These are phyloP conservation scores for Penicillium angulare DNA, from an alignment of 495 filamentous ascomycete genomes.

Conservation along the genomic window DNA sequence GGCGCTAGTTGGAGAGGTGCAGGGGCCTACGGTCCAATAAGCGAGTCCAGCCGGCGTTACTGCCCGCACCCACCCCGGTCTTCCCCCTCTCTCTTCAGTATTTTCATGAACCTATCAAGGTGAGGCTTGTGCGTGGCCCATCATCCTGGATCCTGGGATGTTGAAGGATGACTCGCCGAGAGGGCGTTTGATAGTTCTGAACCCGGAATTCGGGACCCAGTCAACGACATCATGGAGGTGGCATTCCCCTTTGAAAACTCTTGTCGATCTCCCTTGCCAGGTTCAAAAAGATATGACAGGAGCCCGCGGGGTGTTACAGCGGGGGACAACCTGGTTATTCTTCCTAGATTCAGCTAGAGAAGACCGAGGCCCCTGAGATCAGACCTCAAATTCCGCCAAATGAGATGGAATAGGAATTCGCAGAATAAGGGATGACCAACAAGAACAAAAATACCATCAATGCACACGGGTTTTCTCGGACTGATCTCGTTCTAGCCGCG, in stretches of 20 bases:
- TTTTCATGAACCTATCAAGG: slow-evolving; percentile 22
- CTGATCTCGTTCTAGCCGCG: slow-evolving; percentile 7
- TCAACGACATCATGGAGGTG: not conserved
- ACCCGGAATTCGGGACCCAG: not conserved
- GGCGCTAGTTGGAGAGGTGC: slow-evolving; percentile 20
- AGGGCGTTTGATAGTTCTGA: slow-evolving; percentile 12
- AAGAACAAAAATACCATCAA: slow-evolving; percentile 11
- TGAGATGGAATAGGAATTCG: not conserved
- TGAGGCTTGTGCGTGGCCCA: slow-evolving; percentile 27
- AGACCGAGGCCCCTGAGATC: slow-evolving; percentile 23
- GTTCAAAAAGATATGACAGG: slow-evolving; percentile 6
- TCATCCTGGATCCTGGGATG: slow-evolving; percentile 27
- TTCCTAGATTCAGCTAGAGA: slow-evolving; percentile 2
- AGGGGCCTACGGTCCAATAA: slow-evolving; percentile 19
- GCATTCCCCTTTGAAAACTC: not conserved
- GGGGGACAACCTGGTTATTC: not conserved
- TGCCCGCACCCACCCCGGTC: not conserved
- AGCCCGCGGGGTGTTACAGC: slow-evolving; percentile 1
- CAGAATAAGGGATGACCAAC: not conserved
- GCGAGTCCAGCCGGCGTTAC: not conserved
- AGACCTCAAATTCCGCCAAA: slow-evolving; percentile 15
- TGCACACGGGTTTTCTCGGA: not conserved
- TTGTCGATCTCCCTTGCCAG: slow-evolving; percentile 16
- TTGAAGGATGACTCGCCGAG: slow-evolving; percentile 19
- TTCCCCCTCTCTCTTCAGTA: not conserved